phyloP scores from a whole-genome alignment of 2,329 filamentous ascomycete species.

The Dichotomopilus funicola region DNA sequence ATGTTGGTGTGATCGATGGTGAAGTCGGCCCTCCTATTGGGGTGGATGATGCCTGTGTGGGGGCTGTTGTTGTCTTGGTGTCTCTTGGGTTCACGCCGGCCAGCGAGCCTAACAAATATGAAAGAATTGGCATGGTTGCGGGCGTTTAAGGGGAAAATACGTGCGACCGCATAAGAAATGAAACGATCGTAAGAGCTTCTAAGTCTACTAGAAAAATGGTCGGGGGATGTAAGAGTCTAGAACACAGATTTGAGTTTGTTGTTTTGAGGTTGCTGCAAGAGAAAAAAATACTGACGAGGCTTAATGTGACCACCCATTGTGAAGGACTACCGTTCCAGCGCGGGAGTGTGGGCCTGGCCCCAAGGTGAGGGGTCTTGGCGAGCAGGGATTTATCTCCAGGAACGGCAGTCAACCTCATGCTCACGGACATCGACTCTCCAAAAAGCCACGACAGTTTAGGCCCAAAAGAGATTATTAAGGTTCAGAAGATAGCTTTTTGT shows the following conservation, averaged over 20 bases:
- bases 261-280: neutral
- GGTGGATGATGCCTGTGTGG: neutral
- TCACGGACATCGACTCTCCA: too few species aligned
- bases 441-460: too few species aligned
- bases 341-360: neutral
- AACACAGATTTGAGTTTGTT: neutral
- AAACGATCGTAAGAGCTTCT: neutral
- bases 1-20: neutral
- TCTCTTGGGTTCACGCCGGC: neutral
- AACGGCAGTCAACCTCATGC: too few species aligned
- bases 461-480: too few species aligned
- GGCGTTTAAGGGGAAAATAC: neutral
- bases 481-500: too few species aligned
- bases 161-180: neutral
- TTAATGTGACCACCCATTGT: neutral
- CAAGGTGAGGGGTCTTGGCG: slow-evolving; percentile 5
- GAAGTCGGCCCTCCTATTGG: neutral
- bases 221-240: neutral
- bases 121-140: slow-evolving; percentile 2
- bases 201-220: neutral
- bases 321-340: neutral
- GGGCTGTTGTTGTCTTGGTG: neutral
- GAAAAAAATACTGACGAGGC: neutral
- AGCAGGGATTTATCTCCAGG: too few species aligned
- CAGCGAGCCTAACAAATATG: slow-evolving; percentile 3